phyloP scores from a whole-genome alignment of 164 flowering plant genomes.

The Kingdonia uniflora region DNA sequence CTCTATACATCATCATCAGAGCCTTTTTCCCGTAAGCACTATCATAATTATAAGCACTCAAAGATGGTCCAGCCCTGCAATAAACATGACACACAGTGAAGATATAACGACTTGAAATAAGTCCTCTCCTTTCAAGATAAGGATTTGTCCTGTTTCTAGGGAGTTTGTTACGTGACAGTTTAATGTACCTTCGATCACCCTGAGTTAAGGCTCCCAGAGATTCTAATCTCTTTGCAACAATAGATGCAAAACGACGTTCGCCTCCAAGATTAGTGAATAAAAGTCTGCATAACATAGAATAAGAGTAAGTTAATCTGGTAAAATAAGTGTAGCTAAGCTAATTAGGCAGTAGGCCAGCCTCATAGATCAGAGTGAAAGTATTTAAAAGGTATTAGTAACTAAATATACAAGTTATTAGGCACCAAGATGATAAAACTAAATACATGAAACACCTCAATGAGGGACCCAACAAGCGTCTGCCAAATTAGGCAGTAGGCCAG shows the following conservation, averaged over 20 bases:
- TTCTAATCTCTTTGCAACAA: slow-evolving; percentile 95
- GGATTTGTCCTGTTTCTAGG: no score
- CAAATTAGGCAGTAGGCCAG: no score
- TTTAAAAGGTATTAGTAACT: no score
- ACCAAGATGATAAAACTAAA: no score
- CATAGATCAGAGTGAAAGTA: no score
- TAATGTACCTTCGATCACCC: slow-evolving; percentile 78
- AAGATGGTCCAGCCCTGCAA: slow-evolving; percentile 89
- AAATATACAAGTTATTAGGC: no score
- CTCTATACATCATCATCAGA: slow-evolving; percentile 68
- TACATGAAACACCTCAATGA: no score
- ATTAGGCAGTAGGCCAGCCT: no score
- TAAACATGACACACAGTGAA: slow-evolving; percentile 7
- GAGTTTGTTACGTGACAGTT: background rate
- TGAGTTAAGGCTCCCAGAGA: slow-evolving; percentile 96
- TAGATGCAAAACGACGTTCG: slow-evolving; percentile 98
- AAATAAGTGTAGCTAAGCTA: background rate
- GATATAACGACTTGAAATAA: background rate
- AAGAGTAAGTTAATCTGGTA: background rate
- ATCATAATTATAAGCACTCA: slow-evolving; percentile 95
- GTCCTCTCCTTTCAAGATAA: no score
- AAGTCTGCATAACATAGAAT: slow-evolving; percentile 37
- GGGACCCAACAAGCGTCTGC: no score
- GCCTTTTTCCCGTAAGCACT: slow-evolving; percentile 87
- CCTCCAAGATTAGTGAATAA: slow-evolving; percentile 94